Base-by-base conservation (phyloP, 257 asterid genomes). In the Nicotiana obtusifolia region DNA sequence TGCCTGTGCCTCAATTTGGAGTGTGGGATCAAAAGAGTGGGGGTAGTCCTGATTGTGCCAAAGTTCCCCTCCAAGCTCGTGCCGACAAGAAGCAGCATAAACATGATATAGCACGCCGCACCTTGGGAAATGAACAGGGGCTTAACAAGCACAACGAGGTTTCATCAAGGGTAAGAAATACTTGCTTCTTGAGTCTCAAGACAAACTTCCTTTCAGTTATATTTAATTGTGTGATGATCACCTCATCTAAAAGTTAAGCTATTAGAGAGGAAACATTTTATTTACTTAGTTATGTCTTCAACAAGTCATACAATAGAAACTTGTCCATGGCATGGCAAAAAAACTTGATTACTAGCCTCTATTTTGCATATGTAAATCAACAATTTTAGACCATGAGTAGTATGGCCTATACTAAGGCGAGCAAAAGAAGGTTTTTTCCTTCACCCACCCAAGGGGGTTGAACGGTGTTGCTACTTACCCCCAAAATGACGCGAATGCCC, bases 1-100 rank as follows among this genome's bases (percentile, higher is more conserved):
- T 31, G 87, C 37, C 84, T 2, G 91, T 91, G 73, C 94, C 94
- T 60, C 88, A 87, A 71, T 88, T 91, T 31, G 93, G 90, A 81
- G 88, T 56, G 15, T 88, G 90, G 93, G 94, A 91, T 66, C 83
- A 87, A 7, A 83, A 84, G 86, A 81, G 82, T 17, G 76, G 66
- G 44, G 78, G 14, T 6, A 83, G 82, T 54, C 86, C 90, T 10
- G 83, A 91, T 71, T 91, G 87, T 82, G 77, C 90, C 0, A 82
- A 83, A 11, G 87, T 91, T 62, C 88, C 90, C 67, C 59, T 81
- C 5, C 85, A 86, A 83, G 91, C 89, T 31, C 89, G 91, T 3
- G 89, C 87, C 10, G 77, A 87, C 20, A 87, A 84, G 84, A 88
- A 78, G 86, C 89, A 84, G 53, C 82, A 87, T 64, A 89, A 81